Evolutionary conservation across 768 basidiomycete species (phyloP).

Genomic region (Pluteus cervinus): DNA sequence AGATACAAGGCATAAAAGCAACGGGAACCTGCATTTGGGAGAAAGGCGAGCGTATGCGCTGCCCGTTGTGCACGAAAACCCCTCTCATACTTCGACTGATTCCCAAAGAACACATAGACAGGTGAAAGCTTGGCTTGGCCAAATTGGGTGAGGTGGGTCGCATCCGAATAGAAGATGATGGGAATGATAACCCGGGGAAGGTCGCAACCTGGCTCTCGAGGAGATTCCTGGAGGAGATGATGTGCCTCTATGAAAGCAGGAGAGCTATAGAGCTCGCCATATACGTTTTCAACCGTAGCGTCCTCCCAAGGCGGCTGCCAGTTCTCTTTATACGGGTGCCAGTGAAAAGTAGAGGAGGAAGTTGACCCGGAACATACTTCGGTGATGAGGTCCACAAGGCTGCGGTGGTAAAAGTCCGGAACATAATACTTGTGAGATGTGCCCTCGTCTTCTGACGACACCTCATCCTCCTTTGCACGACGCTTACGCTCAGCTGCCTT

Average conservation of each 20-base stretch:
- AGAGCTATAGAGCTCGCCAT: conserved; percentile 15
- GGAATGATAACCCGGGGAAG: conserved; percentile 9
- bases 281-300: too few species aligned
- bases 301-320: too few species aligned
- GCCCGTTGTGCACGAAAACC: conserved; percentile 19
- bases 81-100: conserved; percentile 32
- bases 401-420: too few species aligned
- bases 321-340: too few species aligned
- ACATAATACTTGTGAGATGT: too few species aligned
- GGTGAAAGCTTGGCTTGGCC: conserved; percentile 9
- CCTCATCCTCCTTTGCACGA: too few species aligned
- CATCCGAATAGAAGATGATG: conserved; percentile 12
- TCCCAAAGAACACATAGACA: conserved; percentile 20
- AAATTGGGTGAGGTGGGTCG: conserved; percentile 11
- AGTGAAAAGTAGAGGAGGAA: too few species aligned
- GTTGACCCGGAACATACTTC: too few species aligned
- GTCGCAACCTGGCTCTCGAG: too few species aligned
- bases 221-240: conserved; percentile 1
- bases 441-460: too few species aligned
- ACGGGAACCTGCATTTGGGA: conserved; percentile 23
- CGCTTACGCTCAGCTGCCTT: too few species aligned
- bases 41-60: conserved; percentile 34
- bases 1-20: not conserved
- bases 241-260: conserved; percentile 9
- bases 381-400: too few species aligned